phyloP scores from a whole-genome alignment of 257 asterid species.

The Jacaranda copaia region DNA sequence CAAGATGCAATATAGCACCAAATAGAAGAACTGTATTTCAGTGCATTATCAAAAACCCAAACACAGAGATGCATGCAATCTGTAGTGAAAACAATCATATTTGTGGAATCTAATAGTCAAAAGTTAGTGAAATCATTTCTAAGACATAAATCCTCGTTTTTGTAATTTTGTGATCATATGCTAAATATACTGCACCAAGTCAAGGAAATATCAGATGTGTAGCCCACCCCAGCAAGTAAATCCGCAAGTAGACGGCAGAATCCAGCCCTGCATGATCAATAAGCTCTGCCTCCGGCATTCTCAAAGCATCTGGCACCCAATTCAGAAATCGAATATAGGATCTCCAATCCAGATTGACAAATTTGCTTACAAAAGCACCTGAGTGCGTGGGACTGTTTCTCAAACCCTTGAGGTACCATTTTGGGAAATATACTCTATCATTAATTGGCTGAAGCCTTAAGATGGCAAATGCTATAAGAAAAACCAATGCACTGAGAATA shows the following conservation, averaged over 20 bases:
- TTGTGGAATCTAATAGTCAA: not conserved
- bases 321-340: constrained; percentile 77
- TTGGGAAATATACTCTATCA: constrained; percentile 94
- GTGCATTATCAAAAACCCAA: constrained; percentile 2
- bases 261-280: constrained; percentile 97
- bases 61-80: constrained; percentile 9
- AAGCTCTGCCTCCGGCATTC: constrained; percentile 95
- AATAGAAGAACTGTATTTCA: constrained; percentile 12
- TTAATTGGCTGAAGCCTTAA: constrained; percentile 92
- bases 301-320: constrained; percentile 94
- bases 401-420: constrained; percentile 93
- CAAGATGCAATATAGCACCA: constrained; percentile 28
- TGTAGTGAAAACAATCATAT: constrained; percentile 14
- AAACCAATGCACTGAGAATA: constrained; percentile 72
- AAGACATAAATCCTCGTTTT: not conserved
- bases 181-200: constrained; percentile 16
- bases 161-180: not conserved
- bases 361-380: constrained; percentile 66
- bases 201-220: constrained; percentile 14
- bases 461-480: constrained; percentile 86
- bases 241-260: constrained; percentile 89
- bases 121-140: constrained; percentile 9
- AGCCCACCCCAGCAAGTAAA: constrained; percentile 87
- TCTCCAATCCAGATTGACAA: constrained; percentile 86
- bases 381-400: constrained; percentile 76